A percentile compares a stretch with the other conserved stretches of the same genome.
phyloP scores from a whole-genome alignment of 2,329 filamentous ascomycete genomes.

The Cytospora mali region DNA sequence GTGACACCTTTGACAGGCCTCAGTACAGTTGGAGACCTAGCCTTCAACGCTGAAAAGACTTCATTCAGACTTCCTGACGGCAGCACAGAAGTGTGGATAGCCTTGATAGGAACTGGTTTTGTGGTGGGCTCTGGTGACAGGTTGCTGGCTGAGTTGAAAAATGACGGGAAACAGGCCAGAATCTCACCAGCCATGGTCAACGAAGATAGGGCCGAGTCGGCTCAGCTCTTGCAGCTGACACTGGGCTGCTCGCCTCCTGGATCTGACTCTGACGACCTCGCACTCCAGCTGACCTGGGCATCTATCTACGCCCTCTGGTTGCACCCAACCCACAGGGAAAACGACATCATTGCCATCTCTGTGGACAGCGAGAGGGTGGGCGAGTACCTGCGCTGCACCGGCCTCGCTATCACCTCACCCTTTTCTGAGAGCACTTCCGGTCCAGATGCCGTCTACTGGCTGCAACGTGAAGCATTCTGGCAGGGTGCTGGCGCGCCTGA shows the following conservation, averaged over 20 bases:
- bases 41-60: slow-evolving; percentile 2
- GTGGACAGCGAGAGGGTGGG: slow-evolving; percentile 20
- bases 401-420: slow-evolving; percentile 27
- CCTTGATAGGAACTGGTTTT: background rate
- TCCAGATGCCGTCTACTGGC: slow-evolving; percentile 27
- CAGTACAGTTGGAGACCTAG: slow-evolving; percentile 1
- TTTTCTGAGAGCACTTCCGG: slow-evolving; percentile 18
- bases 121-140: slow-evolving; percentile 17
- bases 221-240: slow-evolving; percentile 16
- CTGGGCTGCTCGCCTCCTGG: background rate
- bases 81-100: slow-evolving; percentile 24
- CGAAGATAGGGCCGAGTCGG: slow-evolving; percentile 27
- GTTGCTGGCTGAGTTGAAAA: slow-evolving; percentile 23
- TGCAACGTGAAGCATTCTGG: slow-evolving; percentile 31
- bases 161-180: slow-evolving; percentile 12
- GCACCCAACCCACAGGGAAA: slow-evolving; percentile 21
- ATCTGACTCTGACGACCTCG: slow-evolving; percentile 6
- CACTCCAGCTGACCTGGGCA: slow-evolving; percentile 21
- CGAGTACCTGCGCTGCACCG: slow-evolving; percentile 27
- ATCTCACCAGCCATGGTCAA: slow-evolving; percentile 30
- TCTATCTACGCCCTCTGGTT: slow-evolving; percentile 30
- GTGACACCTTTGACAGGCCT: background rate
- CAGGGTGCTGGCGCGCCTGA: slow-evolving; percentile 34
- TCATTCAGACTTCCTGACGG: slow-evolving; percentile 28
- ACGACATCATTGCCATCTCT: slow-evolving; percentile 25